Evolutionary conservation across 169 alveolate genomes (phyloP).

Genomic region (Perkinsus chesapeaki): DNA sequence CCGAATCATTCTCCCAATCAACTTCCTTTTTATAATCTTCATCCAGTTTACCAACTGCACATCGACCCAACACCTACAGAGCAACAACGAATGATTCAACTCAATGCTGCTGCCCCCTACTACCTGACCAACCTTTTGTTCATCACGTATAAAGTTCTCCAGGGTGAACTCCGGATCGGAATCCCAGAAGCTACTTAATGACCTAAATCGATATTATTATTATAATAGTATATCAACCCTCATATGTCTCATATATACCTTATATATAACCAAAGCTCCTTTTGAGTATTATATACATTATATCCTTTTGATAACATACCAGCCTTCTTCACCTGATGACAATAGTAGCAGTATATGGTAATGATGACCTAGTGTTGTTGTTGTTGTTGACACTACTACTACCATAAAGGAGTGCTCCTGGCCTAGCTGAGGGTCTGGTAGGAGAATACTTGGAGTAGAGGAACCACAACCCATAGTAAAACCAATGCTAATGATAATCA

Average conservation of each 20-base stretch:
- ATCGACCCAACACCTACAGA: background rate
- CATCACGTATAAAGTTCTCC: background rate
- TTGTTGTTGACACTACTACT: too few relatives aligned
- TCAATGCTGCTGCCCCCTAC: too few relatives aligned
- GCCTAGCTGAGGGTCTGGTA: background rate
- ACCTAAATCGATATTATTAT: too few relatives aligned
- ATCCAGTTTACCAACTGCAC: background rate
- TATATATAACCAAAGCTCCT: background rate
- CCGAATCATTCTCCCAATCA: background rate
- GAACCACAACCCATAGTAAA: background rate
- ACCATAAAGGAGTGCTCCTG: background rate
- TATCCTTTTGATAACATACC: background rate
- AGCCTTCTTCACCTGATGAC: background rate
- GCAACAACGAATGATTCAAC: too few relatives aligned
- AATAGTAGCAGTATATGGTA: background rate
- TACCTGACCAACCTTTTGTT: background rate
- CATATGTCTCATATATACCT: too few relatives aligned
- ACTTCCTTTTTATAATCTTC: background rate
- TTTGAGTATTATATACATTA: background rate
- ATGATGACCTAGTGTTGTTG: too few relatives aligned
- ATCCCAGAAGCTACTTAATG: background rate
- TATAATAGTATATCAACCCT: too few relatives aligned
- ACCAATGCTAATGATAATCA: background rate
- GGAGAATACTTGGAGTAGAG: background rate
- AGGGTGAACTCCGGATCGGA: background rate